phyloP scores from a whole-genome alignment of 495 filamentous ascomycete species.

The Penicillium flavigenum region DNA sequence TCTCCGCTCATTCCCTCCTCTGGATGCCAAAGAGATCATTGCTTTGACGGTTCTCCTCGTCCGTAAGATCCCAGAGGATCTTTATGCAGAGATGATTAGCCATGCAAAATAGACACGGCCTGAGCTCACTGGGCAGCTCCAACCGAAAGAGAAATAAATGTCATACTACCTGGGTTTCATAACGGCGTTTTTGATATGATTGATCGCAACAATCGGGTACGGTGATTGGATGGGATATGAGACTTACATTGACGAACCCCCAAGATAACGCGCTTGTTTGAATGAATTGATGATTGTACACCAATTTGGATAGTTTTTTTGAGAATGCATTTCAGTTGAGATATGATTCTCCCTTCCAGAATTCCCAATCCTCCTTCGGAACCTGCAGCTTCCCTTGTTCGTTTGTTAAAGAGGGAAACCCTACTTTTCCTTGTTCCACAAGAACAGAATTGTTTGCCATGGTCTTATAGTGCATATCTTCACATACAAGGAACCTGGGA shows the following conservation, averaged over 20 bases:
- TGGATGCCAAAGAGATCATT: constrained; percentile 80
- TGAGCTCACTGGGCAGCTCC: not conserved
- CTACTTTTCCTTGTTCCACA: not conserved
- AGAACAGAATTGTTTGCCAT: not conserved
- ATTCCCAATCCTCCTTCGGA: not conserved
- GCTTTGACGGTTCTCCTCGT: constrained; percentile 74
- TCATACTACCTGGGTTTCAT: constrained; percentile 13
- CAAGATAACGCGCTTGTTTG: constrained; percentile 19
- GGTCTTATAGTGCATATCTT: not conserved
- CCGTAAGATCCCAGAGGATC: constrained; percentile 78
- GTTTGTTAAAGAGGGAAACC: not conserved
- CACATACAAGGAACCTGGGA: not conserved
- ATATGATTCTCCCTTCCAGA: not conserved
- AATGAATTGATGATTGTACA: constrained; percentile 30
- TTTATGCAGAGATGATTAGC: constrained; percentile 83
- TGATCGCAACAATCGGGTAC: constrained; percentile 4
- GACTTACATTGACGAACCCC: constrained; percentile 20
- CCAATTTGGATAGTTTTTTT: not conserved
- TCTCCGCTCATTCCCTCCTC: constrained; percentile 80
- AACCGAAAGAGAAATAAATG: not conserved
- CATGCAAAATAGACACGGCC: constrained; percentile 67
- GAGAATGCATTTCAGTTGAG: not conserved
- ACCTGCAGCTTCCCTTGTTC: not conserved
- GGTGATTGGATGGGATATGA: constrained; percentile 17
- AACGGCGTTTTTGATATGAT: constrained; percentile 23